phyloP scores from a whole-genome alignment of 805 yeast species.

The Nakazawaea ishiwadae region DNA sequence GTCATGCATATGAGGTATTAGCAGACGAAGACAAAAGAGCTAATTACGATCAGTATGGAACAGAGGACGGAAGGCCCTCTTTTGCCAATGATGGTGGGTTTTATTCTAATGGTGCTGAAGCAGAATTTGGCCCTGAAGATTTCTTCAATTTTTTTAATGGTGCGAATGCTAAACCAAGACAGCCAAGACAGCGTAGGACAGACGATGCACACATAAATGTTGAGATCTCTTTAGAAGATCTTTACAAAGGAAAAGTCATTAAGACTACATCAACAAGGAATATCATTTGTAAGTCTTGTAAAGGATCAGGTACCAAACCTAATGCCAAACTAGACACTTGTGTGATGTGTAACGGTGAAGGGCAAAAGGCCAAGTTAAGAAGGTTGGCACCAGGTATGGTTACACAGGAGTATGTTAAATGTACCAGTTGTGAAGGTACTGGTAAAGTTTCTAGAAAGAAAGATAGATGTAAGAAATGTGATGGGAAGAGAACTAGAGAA shows the following conservation, averaged over 20 bases:
- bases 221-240: slow-evolving; percentile 63
- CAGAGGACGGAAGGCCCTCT: slow-evolving; percentile 27
- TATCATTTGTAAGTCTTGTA: slow-evolving; percentile 66
- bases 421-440: slow-evolving; percentile 66
- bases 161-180: slow-evolving; percentile 20
- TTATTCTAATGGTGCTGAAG: slow-evolving; percentile 32
- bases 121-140: slow-evolving; percentile 63
- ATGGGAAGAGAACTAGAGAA: slow-evolving; percentile 55
- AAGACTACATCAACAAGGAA: slow-evolving; percentile 70
- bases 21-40: slow-evolving; percentile 61
- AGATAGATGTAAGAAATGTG: slow-evolving; percentile 75
- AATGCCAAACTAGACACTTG: slow-evolving; percentile 52
- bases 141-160: slow-evolving; percentile 65
- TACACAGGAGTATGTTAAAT: slow-evolving; percentile 55
- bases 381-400: slow-evolving; percentile 73
- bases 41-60: slow-evolving; percentile 57
- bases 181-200: slow-evolving; percentile 32
- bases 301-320: slow-evolving; percentile 71
- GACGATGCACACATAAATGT: slow-evolving; percentile 66
- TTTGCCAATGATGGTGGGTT: slow-evolving; percentile 15
- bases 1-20: slow-evolving; percentile 81
- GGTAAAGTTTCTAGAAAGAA: slow-evolving; percentile 59
- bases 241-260: slow-evolving; percentile 76
- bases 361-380: slow-evolving; percentile 52
- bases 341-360: slow-evolving; percentile 67